Conservation (phyloP, 1,284 basidiomycete species). For the Apiotrichum veenhuisii region DNA sequence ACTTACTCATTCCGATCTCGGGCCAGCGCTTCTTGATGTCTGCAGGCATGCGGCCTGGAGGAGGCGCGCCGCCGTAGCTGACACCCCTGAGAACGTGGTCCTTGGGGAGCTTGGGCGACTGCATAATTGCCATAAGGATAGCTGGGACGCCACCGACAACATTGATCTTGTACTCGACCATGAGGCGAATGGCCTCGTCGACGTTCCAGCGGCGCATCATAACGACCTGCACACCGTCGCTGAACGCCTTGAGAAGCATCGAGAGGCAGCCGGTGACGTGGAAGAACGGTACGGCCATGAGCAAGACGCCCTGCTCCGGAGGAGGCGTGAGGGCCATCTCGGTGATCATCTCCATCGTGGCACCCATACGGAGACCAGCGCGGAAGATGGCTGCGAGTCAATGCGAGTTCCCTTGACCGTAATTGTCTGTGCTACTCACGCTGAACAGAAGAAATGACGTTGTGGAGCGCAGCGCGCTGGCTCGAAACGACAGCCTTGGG, state of each 20-base stretch:
- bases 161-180: conserved; percentile 30
- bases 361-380: conserved; percentile 32
- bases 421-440: conserved; percentile 16
- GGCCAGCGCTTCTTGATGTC: conserved; percentile 35
- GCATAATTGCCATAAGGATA: conserved; percentile 35
- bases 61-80: conserved; percentile 42
- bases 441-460: conserved; percentile 33
- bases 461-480: conserved; percentile 40
- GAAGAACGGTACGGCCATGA: conserved; percentile 42
- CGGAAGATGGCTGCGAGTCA: conserved; percentile 26
- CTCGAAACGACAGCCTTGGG: conserved; percentile 41
- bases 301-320: conserved; percentile 1
- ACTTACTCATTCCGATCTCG: conserved; percentile 10
- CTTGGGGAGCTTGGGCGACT: conserved; percentile 28
- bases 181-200: conserved; percentile 30
- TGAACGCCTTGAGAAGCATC: conserved; percentile 38
- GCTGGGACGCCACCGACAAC: conserved; percentile 44
- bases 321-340: conserved; percentile 11
- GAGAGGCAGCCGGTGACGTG: conserved; percentile 43
- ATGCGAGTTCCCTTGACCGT: background rate
- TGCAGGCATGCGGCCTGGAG: conserved; percentile 31
- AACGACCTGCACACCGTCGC: conserved; percentile 39
- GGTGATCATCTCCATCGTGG: conserved; percentile 28
- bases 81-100: conserved; percentile 29
- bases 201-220: conserved; percentile 38